Evolutionary conservation across 371 early-diverging fungal genomes (phyloP).

Genomic region (Cladochytrium tenue): DNA sequence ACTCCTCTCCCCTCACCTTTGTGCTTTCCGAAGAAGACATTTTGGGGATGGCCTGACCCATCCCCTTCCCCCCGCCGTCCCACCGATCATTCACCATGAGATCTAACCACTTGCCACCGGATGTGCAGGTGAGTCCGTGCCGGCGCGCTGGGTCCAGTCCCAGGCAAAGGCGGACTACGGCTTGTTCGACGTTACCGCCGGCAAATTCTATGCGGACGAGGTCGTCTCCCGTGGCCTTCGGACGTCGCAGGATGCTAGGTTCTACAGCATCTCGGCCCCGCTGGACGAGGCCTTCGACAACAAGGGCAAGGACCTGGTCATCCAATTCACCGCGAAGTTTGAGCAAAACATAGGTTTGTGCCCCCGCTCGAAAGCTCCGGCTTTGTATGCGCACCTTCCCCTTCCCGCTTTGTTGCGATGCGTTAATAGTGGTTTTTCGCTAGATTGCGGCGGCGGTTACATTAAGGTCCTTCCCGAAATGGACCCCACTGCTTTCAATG

Average conservation of each 20-base stretch:
- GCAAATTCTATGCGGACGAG: constrained; percentile 79
- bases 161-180: constrained; percentile 73
- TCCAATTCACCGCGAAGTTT: constrained; percentile 48
- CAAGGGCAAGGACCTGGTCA: constrained; percentile 60
- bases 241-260: constrained; percentile 80
- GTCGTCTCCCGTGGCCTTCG: constrained; percentile 63
- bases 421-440: background rate
- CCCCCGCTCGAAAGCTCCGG: background rate
- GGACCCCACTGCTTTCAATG: constrained; percentile 22
- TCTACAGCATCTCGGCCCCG: constrained; percentile 82
- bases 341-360: constrained; percentile 45
- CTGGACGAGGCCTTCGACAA: constrained; percentile 71
- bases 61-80: too few relatives aligned
- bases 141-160: constrained; percentile 76
- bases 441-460: constrained; percentile 96
- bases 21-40: background rate
- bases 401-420: background rate
- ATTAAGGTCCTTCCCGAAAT: constrained; percentile 61
- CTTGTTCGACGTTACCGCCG: constrained; percentile 69
- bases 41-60: background rate
- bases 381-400: background rate
- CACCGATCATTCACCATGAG: background rate
- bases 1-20: background rate
- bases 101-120: background rate
- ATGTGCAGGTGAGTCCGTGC: constrained; percentile 25